Percentiles rank a stretch among this genome's conserved stretches.
These are phyloP conservation scores for Irpex sp. DNA, from an alignment of 1,284 basidiomycete species.

Conservation along the genomic window DNA sequence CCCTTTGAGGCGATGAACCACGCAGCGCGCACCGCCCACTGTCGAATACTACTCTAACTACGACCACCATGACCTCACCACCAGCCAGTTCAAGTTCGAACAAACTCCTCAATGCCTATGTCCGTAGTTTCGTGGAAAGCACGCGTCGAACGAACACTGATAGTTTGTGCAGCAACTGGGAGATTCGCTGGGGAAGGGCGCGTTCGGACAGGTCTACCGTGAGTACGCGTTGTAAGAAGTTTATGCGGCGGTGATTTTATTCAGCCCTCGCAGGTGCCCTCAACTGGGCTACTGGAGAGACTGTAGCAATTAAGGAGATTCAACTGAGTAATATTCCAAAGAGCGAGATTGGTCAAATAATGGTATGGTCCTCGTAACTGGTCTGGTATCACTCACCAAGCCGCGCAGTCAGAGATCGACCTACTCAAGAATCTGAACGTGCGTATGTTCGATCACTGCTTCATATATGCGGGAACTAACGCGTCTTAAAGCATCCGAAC, in stretches of 20 bases:
- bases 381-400: constrained; percentile 1
- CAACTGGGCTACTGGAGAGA: constrained; percentile 96
- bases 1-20: not conserved
- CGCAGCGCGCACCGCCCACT: not conserved
- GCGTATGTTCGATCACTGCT: constrained; percentile 38
- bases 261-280: constrained; percentile 62
- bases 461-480: not conserved
- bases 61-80: constrained; percentile 17
- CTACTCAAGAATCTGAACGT: constrained; percentile 95
- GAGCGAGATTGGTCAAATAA: constrained; percentile 92
- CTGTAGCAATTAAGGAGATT: constrained; percentile 94
- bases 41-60: not conserved
- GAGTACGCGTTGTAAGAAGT: constrained; percentile 30
- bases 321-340: constrained; percentile 91
- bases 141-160: not conserved
- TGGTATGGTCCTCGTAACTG: constrained; percentile 55
- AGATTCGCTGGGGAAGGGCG: constrained; percentile 91
- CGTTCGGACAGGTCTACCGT: constrained; percentile 94
- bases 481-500: constrained; percentile 66
- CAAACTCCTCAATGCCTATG: constrained; percentile 35
- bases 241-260: not conserved
- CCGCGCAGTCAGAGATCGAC: constrained; percentile 87
- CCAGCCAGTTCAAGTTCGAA: constrained; percentile 23
- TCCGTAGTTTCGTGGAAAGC: constrained; percentile 16
- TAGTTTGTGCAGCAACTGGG: constrained; percentile 76